Base-by-base conservation (phyloP, 2,329 filamentous ascomycete species). In the Ophioceras dolichostomum region DNA sequence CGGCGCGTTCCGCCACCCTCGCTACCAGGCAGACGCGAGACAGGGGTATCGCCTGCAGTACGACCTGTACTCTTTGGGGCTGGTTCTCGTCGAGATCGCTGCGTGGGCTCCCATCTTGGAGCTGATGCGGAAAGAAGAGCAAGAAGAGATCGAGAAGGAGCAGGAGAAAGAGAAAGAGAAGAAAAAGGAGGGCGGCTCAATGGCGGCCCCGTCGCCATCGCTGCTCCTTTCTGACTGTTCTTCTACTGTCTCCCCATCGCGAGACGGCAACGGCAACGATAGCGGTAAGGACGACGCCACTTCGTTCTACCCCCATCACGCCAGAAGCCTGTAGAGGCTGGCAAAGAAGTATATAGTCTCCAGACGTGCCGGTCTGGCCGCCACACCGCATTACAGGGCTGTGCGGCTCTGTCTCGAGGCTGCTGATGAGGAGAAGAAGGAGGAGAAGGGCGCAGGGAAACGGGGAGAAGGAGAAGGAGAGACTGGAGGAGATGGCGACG, bases 1-100 rank as follows among this genome's bases (percentile, higher is more conserved):
- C 16, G 34, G 27, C 34, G 20, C 36, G 20, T 39, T 36, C 38
- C 38, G 38, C 7, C 38, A 39, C 33, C 38, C 38, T n/a, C 17
- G 18, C 38, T 34, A 34, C 28, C 34, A 39, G 21, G 35, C 20
- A 18, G 35, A 10, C 18, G 35, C 35, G 2, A 20, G 27, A 9
- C 27, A 37, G 35, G 35, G 28, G 20, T 37, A 37, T 28, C 19
- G 28, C 4, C 35, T 37, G 18, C 27, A 30, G 27, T 39, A 47
- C 43, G 61, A 64, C 43, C 56, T 64, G 19, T 65, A 65, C 51
- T 65, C 60, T 39, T 53, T 73, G 3, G 68, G 68, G 2, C 56
- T 70, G 4, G 52, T 71, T 3, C 54, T 72, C 7, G 55, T 70
- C 5, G 67, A 72, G 50, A 64, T 71, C 29, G 51, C 47, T 0